Percentiles rank a stretch among this genome's conserved stretches.
Conservation (phyloP, 805 yeast species). For the Starmerella scarabaei region DNA sequence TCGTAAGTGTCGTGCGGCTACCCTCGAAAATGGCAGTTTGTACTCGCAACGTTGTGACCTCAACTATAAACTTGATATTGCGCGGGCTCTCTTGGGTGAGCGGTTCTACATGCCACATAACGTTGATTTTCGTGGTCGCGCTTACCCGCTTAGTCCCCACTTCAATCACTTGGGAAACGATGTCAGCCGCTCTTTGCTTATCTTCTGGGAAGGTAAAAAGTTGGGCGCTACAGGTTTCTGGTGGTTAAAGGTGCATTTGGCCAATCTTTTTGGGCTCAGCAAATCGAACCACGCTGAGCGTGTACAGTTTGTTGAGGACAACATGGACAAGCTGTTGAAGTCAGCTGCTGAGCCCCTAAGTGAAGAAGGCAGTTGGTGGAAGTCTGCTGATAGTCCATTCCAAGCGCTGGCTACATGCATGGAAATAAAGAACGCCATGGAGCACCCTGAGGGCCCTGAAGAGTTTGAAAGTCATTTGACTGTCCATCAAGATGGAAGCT, state of each 20-base stretch:
- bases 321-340: constrained; percentile 33
- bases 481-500: constrained; percentile 56
- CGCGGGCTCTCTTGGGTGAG: constrained; percentile 72
- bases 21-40: constrained; percentile 48
- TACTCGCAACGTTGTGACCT: constrained; percentile 88
- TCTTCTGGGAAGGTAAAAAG: constrained; percentile 46
- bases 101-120: constrained; percentile 50
- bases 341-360: constrained; percentile 39
- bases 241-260: constrained; percentile 53
- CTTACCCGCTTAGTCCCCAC: constrained; percentile 52
- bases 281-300: constrained; percentile 43
- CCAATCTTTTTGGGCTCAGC: constrained; percentile 46
- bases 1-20: constrained; percentile 41
- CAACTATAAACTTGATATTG: constrained; percentile 87
- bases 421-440: constrained; percentile 39
- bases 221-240: constrained; percentile 40
- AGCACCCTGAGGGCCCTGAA: constrained; percentile 36
- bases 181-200: constrained; percentile 43
- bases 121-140: constrained; percentile 51
- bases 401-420: constrained; percentile 45
- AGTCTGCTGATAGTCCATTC: constrained; percentile 48
- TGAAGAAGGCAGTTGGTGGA: constrained; percentile 40
- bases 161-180: constrained; percentile 52
- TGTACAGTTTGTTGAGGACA: constrained; percentile 36
- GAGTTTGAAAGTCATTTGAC: constrained; percentile 40